Evolutionary conservation across 2,329 filamentous ascomycete genomes (phyloP).

Genomic region (Beauveria sp.): DNA sequence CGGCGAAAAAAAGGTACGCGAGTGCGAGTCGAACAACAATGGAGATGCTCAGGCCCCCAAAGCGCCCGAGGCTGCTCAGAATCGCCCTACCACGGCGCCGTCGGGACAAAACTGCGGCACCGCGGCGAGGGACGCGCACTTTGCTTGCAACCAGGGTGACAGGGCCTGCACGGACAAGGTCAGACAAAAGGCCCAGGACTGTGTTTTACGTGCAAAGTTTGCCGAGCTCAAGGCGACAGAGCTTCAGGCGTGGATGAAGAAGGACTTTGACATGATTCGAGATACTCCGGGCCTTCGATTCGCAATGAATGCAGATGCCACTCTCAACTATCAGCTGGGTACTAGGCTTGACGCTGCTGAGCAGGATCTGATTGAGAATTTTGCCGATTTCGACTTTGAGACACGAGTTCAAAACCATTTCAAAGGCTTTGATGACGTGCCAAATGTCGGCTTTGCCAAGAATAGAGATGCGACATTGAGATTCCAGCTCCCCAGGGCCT

Average conservation of each 20-base stretch:
- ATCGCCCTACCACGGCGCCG: not conserved
- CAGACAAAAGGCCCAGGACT: not conserved
- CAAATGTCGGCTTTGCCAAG: not conserved
- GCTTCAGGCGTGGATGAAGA: not conserved
- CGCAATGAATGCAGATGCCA: not conserved
- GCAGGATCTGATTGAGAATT: not conserved
- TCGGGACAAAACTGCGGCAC: not conserved
- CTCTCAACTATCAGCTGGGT: not conserved
- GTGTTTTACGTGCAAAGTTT: not conserved
- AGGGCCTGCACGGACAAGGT: not conserved
- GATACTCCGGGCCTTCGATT: not conserved
- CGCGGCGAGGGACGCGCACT: not conserved
- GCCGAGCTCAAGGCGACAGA: not conserved
- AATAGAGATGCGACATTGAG: not conserved
- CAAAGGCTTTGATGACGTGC: not conserved
- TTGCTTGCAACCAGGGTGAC: not conserved
- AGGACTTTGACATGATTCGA: not conserved
- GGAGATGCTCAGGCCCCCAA: not conserved
- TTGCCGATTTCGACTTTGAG: not conserved
- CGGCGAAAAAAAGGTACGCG: slow-evolving; percentile 13
- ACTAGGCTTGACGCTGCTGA: not conserved
- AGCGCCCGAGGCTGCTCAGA: not conserved
- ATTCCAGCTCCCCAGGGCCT: not conserved
- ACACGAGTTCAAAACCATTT: not conserved
- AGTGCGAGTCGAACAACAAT: not conserved